phyloP scores from a whole-genome alignment of 1,284 basidiomycete species.

The Leccinum solheimii region DNA sequence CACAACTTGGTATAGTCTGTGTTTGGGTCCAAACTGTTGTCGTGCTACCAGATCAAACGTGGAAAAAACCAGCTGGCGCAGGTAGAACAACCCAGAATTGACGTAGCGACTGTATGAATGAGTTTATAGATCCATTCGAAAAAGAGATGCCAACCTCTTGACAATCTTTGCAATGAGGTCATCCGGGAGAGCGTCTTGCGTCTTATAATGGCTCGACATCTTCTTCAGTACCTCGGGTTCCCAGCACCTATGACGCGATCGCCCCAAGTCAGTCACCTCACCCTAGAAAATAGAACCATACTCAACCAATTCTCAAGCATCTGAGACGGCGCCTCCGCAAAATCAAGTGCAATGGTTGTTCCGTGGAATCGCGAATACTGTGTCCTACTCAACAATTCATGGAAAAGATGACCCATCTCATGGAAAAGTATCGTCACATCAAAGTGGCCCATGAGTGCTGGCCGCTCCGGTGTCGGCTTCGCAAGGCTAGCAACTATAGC shows the following conservation, averaged over 20 bases:
- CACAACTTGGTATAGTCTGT: slow-evolving; percentile 75
- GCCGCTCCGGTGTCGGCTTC: slow-evolving; percentile 75
- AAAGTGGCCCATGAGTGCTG: slow-evolving; percentile 80
- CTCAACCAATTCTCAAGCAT: slow-evolving; percentile 87
- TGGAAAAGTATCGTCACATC: slow-evolving; percentile 82
- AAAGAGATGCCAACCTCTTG: slow-evolving; percentile 52
- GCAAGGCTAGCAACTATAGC: slow-evolving; percentile 87
- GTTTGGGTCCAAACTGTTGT: slow-evolving; percentile 48
- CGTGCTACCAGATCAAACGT: slow-evolving; percentile 77
- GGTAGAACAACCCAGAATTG: slow-evolving; percentile 77
- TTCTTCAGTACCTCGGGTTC: slow-evolving; percentile 70
- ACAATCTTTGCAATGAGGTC: slow-evolving; percentile 75
- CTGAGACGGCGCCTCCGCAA: slow-evolving; percentile 85
- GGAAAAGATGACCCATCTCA: slow-evolving; percentile 88
- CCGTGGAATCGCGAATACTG: slow-evolving; percentile 79
- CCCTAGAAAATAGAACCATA: not conserved
- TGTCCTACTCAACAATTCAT: slow-evolving; percentile 73
- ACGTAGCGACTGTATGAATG: slow-evolving; percentile 62
- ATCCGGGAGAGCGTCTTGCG: slow-evolving; percentile 63
- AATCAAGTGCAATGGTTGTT: slow-evolving; percentile 76
- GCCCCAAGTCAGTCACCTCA: not conserved
- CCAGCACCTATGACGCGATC: slow-evolving; percentile 57
- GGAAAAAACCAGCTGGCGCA: slow-evolving; percentile 79
- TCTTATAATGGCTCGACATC: slow-evolving; percentile 74
- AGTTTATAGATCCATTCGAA: not conserved